Evolutionary conservation across 495 filamentous ascomycete species (phyloP).

Genomic region (Neurospora sp.): DNA sequence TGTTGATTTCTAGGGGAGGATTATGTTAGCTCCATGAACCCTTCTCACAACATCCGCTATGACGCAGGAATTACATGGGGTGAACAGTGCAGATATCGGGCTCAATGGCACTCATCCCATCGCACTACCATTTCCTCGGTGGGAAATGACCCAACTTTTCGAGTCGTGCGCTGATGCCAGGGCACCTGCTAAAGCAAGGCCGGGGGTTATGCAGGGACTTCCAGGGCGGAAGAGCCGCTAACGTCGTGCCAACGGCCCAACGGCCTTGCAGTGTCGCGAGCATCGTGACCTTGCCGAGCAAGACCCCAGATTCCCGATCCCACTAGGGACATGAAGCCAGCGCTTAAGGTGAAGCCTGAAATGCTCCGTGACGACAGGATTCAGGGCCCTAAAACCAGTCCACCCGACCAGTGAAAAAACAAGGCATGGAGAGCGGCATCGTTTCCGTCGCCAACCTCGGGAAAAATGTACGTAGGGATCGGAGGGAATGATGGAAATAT

Average conservation of each 20-base stretch:
- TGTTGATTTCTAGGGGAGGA: not conserved
- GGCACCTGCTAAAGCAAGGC: not conserved
- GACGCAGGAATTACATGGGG: not conserved
- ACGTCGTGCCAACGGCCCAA: not conserved
- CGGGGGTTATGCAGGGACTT: not conserved
- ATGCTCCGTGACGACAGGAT: not conserved
- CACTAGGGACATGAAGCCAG: not conserved
- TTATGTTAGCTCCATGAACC: not conserved
- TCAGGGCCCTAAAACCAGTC: conserved; percentile 1
- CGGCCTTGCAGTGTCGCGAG: not conserved
- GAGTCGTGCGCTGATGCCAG: not conserved
- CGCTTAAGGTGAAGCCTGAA: not conserved
- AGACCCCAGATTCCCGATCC: not conserved
- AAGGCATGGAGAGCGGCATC: not conserved
- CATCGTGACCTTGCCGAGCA: not conserved
- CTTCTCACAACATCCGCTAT: not conserved
- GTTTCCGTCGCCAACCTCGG: not conserved
- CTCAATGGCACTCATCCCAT: not conserved
- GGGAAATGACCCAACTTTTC: not conserved
- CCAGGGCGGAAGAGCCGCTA: not conserved
- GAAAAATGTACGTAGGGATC: not conserved
- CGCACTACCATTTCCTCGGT: not conserved
- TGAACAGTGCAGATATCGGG: not conserved
- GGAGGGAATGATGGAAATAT: not conserved
- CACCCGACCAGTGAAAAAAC: conserved; percentile 2